phyloP scores from a whole-genome alignment of 352 stramenopile genomes.

The Thraustotheca clavata region DNA sequence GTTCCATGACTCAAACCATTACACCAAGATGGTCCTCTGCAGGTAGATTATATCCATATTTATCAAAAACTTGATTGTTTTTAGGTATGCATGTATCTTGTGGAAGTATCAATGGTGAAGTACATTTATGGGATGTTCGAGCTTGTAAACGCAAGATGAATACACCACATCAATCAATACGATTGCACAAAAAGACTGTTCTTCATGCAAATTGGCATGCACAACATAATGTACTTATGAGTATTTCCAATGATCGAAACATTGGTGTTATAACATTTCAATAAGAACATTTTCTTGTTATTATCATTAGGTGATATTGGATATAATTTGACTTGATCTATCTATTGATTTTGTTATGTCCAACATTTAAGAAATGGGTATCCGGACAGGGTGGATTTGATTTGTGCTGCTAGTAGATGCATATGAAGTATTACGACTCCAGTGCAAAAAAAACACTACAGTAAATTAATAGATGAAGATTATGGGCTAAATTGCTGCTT shows the following conservation, averaged over 20 bases:
- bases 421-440: too few relatives aligned
- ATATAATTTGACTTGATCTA: too few relatives aligned
- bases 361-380: too few relatives aligned
- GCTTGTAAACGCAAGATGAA: conserved; percentile 1
- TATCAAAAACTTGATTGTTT: background rate
- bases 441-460: too few relatives aligned
- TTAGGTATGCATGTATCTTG: conserved; percentile 57
- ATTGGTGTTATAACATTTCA: conserved; percentile 71
- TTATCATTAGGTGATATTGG: too few relatives aligned
- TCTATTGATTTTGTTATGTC: too few relatives aligned
- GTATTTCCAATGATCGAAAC: conserved; percentile 69
- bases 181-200: conserved; percentile 70
- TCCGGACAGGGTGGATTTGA: too few relatives aligned
- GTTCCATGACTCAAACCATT: conserved; percentile 77
- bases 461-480: too few relatives aligned
- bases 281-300: conserved; percentile 26
- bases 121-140: conserved; percentile 31
- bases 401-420: too few relatives aligned
- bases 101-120: conserved; percentile 48
- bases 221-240: conserved; percentile 79
- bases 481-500: too few relatives aligned
- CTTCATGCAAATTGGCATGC: conserved; percentile 81
- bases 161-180: conserved; percentile 61
- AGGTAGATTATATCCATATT: background rate
- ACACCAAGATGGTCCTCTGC: conserved; percentile 71